Base-by-base conservation (phyloP, 2,329 filamentous ascomycete species). In the Cadophora sp. region DNA sequence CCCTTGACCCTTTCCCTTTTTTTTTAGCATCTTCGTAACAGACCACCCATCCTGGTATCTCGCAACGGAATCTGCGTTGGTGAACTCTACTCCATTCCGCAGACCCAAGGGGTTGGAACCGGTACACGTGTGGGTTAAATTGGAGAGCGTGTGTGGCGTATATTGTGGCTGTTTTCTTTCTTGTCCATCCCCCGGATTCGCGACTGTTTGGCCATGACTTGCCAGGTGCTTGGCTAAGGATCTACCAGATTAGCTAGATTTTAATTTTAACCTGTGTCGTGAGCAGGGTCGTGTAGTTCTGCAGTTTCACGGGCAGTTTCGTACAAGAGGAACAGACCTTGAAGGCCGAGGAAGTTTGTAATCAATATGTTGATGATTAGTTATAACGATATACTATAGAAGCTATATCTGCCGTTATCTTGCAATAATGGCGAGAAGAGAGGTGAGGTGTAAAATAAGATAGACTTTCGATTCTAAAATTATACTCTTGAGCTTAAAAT, bases 1-100 rank as follows among this genome's bases (percentile, higher is more conserved):
- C 58, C 39, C 62, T 64, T 8, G 39, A 51, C 18, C 51, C 62
- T n/a, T 58, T 64, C n/a, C n/a, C n/a, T n/a, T n/a, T n/a, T n/a
- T n/a, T 20, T 9, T 64, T 20, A 39, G 62, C 27, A 64, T 64
- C 51, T 45, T 48, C 22, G 30, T 64, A 6, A 64, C 62, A 2
- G 62, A 64, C n/a, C n/a, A n/a, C n/a, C n/a, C n/a, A n/a, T n/a
- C n/a, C n/a, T n/a, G n/a, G n/a, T n/a, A n/a, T n/a, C n/a, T n/a
- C n/a, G n/a, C n/a, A n/a, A n/a, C n/a, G n/a, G n/a, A n/a, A 59
- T 59, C 24, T 64, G 36, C 14, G 33, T 59, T 30, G 53, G 51
- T 9, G 53, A 64, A 22, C 43, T 59, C 1, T 64, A 24, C 30
- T 30, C 0, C 59, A 24, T 20, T n/a, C 41, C 8, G 24, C 36